Percentiles rank a stretch among this genome's conserved stretches.
Evolutionary conservation across 179 eudicot species (phyloP).

Genomic region (Silene noctiflora): DNA sequence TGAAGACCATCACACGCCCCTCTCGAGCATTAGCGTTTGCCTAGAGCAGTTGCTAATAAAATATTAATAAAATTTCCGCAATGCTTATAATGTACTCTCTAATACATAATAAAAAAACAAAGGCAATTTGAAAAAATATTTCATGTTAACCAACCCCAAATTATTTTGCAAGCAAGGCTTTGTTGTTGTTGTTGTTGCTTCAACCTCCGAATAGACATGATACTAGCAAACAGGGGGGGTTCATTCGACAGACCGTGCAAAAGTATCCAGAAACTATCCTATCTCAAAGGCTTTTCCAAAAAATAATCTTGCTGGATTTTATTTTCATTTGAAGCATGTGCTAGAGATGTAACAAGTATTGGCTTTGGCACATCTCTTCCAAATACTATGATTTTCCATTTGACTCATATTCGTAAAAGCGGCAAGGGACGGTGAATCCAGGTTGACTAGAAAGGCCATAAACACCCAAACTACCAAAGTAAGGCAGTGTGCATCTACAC

Average conservation of each 20-base stretch:
- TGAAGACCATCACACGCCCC: slow-evolving; percentile 98
- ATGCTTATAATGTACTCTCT: not conserved
- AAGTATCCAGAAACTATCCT: not conserved
- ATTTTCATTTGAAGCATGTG: not conserved
- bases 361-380: slow-evolving; percentile 7
- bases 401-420: not conserved
- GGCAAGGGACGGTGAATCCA: not conserved
- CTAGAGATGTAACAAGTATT: not conserved
- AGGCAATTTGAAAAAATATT: not conserved
- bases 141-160: not conserved
- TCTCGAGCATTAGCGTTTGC: slow-evolving; percentile 97
- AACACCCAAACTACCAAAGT: not conserved
- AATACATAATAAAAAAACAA: not conserved
- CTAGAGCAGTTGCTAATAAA: slow-evolving; percentile 36
- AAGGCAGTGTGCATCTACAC: not conserved
- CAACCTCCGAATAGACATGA: not conserved
- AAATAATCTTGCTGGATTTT: not conserved
- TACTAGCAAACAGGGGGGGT: not conserved
- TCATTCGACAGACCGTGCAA: not conserved
- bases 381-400: not conserved
- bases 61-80: slow-evolving; percentile 4
- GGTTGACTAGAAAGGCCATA: not conserved
- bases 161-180: not conserved
- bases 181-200: not conserved
- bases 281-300: not conserved